Conservation (phyloP, 805 yeast species). For the Dipodascus geniculatus region DNA sequence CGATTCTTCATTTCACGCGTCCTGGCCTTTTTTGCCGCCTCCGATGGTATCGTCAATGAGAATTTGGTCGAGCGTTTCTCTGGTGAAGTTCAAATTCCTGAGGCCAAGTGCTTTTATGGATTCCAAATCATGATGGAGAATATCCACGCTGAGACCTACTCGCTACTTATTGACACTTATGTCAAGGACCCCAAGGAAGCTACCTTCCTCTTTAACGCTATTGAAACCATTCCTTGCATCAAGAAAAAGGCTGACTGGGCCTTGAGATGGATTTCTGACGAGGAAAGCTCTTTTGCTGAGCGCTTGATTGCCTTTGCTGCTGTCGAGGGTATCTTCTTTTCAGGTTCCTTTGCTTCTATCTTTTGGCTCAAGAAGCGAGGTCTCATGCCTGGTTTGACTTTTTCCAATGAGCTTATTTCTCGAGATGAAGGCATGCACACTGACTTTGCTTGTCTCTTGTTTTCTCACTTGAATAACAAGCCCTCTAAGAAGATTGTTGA, state of each 20-base stretch:
- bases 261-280: slow-evolving; percentile 87
- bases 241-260: slow-evolving; percentile 99
- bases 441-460: slow-evolving; percentile 92
- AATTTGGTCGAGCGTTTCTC: slow-evolving; percentile 94
- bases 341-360: slow-evolving; percentile 96
- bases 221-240: slow-evolving; percentile 92
- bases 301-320: slow-evolving; percentile 97
- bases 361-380: slow-evolving; percentile 99
- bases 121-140: slow-evolving; percentile 99
- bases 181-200: slow-evolving; percentile 93
- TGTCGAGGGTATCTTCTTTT: slow-evolving; percentile 96
- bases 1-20: slow-evolving; percentile 86
- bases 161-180: slow-evolving; percentile 86
- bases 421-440: slow-evolving; percentile 99
- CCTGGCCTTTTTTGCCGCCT: slow-evolving; percentile 95
- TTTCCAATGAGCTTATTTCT: slow-evolving; percentile 93
- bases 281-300: slow-evolving; percentile 83
- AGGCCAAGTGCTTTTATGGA: slow-evolving; percentile 97
- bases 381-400: slow-evolving; percentile 96
- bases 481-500: slow-evolving; percentile 72
- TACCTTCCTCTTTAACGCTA: slow-evolving; percentile 84
- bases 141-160: slow-evolving; percentile 95
- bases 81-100: slow-evolving; percentile 94
- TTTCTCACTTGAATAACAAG: slow-evolving; percentile 84
- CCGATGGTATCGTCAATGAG: slow-evolving; percentile 97